Evolutionary conservation across 192 early-diverging fungal species (phyloP), one percentile per base, ranked within the genome.

Genomic region (Phlyctochytrium arcticum): DNA sequence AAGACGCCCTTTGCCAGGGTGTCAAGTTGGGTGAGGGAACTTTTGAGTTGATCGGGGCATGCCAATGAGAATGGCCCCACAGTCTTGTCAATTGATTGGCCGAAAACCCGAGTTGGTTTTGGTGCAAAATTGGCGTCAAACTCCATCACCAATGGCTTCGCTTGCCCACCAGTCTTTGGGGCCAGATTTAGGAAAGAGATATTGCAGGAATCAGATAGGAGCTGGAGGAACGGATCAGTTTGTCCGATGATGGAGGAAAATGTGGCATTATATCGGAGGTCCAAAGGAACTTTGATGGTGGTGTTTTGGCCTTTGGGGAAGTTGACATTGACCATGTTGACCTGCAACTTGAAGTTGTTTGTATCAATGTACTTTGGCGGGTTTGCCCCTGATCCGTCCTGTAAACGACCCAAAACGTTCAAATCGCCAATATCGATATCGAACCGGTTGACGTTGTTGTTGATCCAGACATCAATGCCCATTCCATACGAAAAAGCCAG

Each of bases 291-390:
- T 21, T 36, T 3, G 7, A 57, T 54, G 7, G 64, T 66, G 5
- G 64, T 66, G 36, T 66, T 66, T 39, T 35, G n/a, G 36, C 34
- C 17, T 27, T 57, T 57, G 23, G 54, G 54, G 32, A 66, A 66
- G 10, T 7, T 30, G 36, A 66, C 42, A 31, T 66, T 48, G 44
- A 48, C 30, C 44, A 36, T 48, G 30, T 49, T 21, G 58, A 60
- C 30, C 27, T 17, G 29, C 19, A 57, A 19, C 17, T 36, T 57
- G 35, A 36, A 30, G 17, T 44, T 57, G 12, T 31, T 3, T 17
- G 55, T 6, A 29, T 57, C 55, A 33, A 57, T 57, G n/a, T 17
- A 36, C 31, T 21, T 19, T 12, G 55, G 12, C 31, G 55, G n/a
- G n/a, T 26, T 24, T 26, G 50, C 27, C 50, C 12, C 24, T 53